A percentile compares a stretch with the other conserved stretches of the same genome.
These are phyloP conservation scores for Neurospora cerealis DNA, from an alignment of 495 filamentous ascomycete genomes.

Conservation along the genomic window DNA sequence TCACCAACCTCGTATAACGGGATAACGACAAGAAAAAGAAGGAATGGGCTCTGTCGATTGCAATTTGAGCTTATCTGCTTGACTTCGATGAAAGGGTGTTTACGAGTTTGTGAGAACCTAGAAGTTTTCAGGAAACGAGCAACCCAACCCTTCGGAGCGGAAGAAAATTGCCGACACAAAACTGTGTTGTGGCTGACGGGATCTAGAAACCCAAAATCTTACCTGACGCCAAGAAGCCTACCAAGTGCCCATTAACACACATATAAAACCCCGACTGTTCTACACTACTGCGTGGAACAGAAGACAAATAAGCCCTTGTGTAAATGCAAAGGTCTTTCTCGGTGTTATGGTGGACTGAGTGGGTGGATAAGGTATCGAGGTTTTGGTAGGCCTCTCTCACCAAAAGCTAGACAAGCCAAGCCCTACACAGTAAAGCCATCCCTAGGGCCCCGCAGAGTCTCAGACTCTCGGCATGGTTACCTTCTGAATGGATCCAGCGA, in stretches of 20 bases:
- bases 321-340: not conserved
- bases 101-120: not conserved
- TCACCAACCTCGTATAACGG: not conserved
- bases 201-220: not conserved
- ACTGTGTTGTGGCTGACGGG: not conserved
- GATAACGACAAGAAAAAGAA: not conserved
- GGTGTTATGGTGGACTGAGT: not conserved
- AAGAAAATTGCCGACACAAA: not conserved
- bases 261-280: not conserved
- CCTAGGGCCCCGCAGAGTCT: not conserved
- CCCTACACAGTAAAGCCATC: not conserved
- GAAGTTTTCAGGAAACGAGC: not conserved
- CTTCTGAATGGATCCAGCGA: not conserved
- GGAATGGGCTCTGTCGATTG: not conserved
- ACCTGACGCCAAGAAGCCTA: not conserved
- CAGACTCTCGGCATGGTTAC: not conserved
- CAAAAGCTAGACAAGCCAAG: not conserved
- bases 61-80: not conserved
- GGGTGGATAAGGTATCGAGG: not conserved
- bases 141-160: not conserved
- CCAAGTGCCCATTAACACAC: not conserved
- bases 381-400: not conserved
- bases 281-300: not conserved
- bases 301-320: not conserved
- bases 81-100: not conserved